Evolutionary conservation across 768 basidiomycete genomes (phyloP), one percentile per base, ranked within the genome.

Genomic region (Amanita phalloides): DNA sequence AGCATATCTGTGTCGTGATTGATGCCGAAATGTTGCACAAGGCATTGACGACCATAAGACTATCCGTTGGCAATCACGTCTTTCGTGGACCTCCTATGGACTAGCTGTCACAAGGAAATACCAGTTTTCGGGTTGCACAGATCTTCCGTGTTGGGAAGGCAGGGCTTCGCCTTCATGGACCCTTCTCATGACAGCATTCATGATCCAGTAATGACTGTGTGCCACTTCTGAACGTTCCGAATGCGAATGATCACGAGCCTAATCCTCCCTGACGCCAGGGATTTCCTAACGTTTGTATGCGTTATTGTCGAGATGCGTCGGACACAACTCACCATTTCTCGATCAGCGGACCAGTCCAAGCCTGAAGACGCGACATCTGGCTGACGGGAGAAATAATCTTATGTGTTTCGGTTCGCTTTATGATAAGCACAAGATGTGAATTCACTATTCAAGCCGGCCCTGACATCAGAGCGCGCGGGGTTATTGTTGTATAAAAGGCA

Each of bases 401-500:
- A 37, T 45, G 36, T 36, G 26, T 33, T 39, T 38, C 45, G 23
- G 47, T 52, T 55, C 38, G 30, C 33, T 55, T 49, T 30, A 44
- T 36, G 48, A 48, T 43, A 53, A 54, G 39, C 10, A 38, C 57
- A 57, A 51, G 55, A 52, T 56, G 58, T 39, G 42, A 36, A 39
- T 64, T 64, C 60, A 54, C 57, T 57, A 37, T 49, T 39, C 39
- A 46, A 17, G 44, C 49, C 59, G 62, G 65, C 68, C 67, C 67
- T 69, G 66, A 65, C 57, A 61, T 61, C 55, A 57, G 53, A 45
- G 52, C 53, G 57, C 58, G 53, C 62, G 64, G 66, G 65, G 61
- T 63, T 64, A 62, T 62, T 62, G 56, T 53, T 23, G 37, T 26
- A 45, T 45, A 43, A 32, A 53, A 55, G 33, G 49, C 49, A 55